phyloP scores from a whole-genome alignment of 163 green algal genomes.

The Coccomyxa subellipsoidea region DNA sequence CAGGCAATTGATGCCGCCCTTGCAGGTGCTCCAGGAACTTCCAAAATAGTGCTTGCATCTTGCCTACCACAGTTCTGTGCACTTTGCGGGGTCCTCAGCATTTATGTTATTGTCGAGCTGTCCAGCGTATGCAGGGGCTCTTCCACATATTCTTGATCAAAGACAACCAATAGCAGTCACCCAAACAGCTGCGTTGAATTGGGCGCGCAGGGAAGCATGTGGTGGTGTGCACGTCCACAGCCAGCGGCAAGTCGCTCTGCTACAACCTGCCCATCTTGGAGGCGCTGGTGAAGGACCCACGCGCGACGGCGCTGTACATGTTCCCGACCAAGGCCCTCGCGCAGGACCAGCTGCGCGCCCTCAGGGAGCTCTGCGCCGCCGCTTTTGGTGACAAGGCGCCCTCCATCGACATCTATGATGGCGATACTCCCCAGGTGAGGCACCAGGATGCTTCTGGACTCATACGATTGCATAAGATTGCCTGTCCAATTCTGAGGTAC shows the following conservation, averaged over 20 bases:
- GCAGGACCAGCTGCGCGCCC: conserved; percentile 84
- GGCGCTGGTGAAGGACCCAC: conserved; percentile 50
- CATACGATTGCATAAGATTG: not conserved
- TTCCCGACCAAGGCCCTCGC: conserved; percentile 93
- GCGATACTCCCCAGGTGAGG: conserved; percentile 67
- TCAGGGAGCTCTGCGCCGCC: conserved; percentile 50
- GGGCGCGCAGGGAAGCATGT: conserved; percentile 46
- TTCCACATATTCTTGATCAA: too few species aligned
- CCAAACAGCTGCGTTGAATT: not conserved
- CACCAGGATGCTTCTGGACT: not conserved
- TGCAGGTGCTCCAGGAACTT: conserved; percentile 13
- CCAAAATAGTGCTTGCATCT: too few species aligned
- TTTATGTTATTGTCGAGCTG: too few species aligned
- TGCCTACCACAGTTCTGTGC: too few species aligned
- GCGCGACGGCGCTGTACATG: conserved; percentile 78
- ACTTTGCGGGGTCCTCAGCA: too few species aligned
- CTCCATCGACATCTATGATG: conserved; percentile 79
- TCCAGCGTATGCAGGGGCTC: too few species aligned
- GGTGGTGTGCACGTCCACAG: conserved; percentile 86
- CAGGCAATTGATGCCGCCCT: conserved; percentile 63
- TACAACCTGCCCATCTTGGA: conserved; percentile 86
- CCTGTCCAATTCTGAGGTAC: too few species aligned
- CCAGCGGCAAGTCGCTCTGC: conserved; percentile 91
- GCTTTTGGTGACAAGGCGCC: conserved; percentile 44
- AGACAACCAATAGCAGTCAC: too few species aligned